Evolutionary conservation across 208 protist species (phyloP).

Genomic region (Vickermania spadyakhi): DNA sequence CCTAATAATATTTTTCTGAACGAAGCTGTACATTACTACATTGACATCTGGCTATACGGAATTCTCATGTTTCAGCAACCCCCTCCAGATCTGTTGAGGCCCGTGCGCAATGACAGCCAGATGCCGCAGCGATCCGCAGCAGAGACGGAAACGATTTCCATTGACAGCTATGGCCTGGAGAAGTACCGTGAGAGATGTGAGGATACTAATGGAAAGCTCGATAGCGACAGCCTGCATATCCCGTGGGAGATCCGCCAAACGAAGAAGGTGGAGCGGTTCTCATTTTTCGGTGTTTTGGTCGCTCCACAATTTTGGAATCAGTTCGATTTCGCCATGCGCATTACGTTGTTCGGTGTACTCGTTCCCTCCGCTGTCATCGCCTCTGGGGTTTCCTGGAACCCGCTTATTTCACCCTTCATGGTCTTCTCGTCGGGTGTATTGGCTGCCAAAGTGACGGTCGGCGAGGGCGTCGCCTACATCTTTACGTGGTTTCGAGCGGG

Average conservation of each 20-base stretch:
- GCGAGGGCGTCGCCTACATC: conserved; percentile 69
- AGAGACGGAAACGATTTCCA: conserved; percentile 21
- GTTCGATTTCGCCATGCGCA: conserved; percentile 63
- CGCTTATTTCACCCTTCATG: conserved; percentile 61
- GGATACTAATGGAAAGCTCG: not conserved
- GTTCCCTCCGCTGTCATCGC: conserved; percentile 57
- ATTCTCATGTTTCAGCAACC: no score
- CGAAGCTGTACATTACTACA: no score
- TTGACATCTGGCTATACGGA: no score
- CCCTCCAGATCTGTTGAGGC: no score
- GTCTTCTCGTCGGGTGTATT: conserved; percentile 54
- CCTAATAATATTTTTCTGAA: no score
- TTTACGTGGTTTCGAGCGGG: conserved; percentile 60
- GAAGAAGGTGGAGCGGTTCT: conserved; percentile 14
- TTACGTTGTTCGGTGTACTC: conserved; percentile 55
- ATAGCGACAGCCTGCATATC: conserved; percentile 32
- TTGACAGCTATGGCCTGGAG: conserved; percentile 63
- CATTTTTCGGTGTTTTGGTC: conserved; percentile 55
- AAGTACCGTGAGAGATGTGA: conserved; percentile 41
- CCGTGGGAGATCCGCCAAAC: conserved; percentile 56
- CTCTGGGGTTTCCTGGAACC: conserved; percentile 23
- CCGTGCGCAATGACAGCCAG: no score
- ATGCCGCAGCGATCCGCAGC: no score
- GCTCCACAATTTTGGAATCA: conserved; percentile 66
- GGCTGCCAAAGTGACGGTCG: conserved; percentile 51